A percentile compares a stretch with the other conserved stretches of the same genome.
Evolutionary conservation across 106 monocot genomes (phyloP).

Genomic region (Acorus calamus): DNA sequence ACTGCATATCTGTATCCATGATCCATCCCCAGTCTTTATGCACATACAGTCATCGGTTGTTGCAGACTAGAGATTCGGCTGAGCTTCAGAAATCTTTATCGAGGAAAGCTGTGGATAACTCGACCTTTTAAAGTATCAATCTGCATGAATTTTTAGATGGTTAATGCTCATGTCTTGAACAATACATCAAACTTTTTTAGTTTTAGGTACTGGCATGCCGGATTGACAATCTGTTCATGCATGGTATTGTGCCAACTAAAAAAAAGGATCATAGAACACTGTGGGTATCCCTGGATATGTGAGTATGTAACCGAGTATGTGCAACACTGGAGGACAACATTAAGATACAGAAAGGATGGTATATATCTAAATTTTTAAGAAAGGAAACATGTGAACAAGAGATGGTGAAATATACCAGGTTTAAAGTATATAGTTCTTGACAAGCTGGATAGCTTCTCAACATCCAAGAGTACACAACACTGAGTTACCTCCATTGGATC

Average conservation of each 20-base stretch:
- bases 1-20: constrained; percentile 75
- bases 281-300: constrained; percentile 71
- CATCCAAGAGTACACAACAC: too few species aligned
- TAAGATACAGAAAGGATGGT: neutral
- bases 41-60: constrained; percentile 50
- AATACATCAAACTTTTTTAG: neutral
- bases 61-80: constrained; percentile 52
- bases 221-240: too few species aligned
- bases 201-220: constrained; percentile 1
- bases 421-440: too few species aligned
- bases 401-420: too few species aligned
- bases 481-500: too few species aligned
- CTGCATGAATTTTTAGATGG: constrained; percentile 14
- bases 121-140: constrained; percentile 35
- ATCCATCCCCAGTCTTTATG: constrained; percentile 68
- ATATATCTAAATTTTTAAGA: too few species aligned
- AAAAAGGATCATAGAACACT: constrained; percentile 66
- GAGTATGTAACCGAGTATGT: constrained; percentile 39
- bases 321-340: constrained; percentile 48
- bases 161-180: neutral
- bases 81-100: constrained; percentile 50
- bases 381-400: too few species aligned
- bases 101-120: constrained; percentile 64
- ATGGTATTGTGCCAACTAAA: constrained; percentile 52
- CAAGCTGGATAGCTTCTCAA: too few species aligned